Evolutionary conservation across 495 filamentous ascomycete genomes (phyloP).

Genomic region (Talaromyces stipitatus): DNA sequence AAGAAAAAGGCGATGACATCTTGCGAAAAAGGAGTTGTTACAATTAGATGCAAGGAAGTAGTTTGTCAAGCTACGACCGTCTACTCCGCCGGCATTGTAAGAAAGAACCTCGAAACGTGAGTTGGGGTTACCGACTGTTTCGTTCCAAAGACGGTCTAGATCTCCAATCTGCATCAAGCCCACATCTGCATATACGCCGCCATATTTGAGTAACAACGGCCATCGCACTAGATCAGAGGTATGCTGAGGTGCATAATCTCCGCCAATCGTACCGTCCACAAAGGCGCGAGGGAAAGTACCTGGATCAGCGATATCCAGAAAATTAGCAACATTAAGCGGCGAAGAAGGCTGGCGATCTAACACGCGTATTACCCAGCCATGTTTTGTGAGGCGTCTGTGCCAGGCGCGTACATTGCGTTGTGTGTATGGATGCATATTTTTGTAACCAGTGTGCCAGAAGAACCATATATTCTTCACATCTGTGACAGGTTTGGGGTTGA

Average conservation of each 20-base stretch:
- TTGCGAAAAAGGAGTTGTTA: conserved; percentile 38
- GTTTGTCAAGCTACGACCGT: conserved; percentile 32
- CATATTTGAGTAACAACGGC: conserved; percentile 45
- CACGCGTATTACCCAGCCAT: conserved; percentile 46
- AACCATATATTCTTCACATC: conserved; percentile 47
- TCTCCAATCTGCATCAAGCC: conserved; percentile 50
- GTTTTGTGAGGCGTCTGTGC: conserved; percentile 42
- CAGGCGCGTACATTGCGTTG: conserved; percentile 48
- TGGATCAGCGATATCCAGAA: conserved; percentile 35
- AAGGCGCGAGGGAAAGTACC: conserved; percentile 41
- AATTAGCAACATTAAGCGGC: conserved; percentile 37
- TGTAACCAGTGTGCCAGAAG: conserved; percentile 47
- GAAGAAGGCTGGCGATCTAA: conserved; percentile 36
- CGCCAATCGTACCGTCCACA: conserved; percentile 34
- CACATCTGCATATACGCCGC: conserved; percentile 50
- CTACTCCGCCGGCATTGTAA: conserved; percentile 30
- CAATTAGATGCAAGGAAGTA: conserved; percentile 37
- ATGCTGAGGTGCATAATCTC: conserved; percentile 43
- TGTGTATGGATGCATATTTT: conserved; percentile 41
- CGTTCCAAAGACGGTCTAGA: conserved; percentile 41
- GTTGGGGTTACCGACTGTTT: conserved; percentile 33
- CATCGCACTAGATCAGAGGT: conserved; percentile 49
- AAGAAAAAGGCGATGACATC: conserved; percentile 42
- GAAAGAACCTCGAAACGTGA: conserved; percentile 41
- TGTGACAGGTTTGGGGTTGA: conserved; percentile 31